Base-by-base conservation (phyloP, 2,329 filamentous ascomycete genomes). In the Ramichloridium luteum region DNA sequence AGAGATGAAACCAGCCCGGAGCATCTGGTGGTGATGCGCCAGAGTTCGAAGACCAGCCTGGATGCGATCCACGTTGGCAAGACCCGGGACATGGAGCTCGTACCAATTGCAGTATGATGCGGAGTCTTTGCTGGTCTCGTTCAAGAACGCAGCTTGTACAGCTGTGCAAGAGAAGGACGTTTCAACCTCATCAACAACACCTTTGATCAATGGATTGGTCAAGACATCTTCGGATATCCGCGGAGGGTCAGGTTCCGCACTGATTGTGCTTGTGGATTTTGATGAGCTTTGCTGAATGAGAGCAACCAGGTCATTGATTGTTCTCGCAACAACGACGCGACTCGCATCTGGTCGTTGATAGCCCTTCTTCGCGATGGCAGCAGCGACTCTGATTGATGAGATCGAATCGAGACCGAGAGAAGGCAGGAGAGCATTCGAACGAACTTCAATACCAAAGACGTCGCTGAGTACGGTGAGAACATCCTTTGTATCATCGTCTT, bases 71-170 rank as follows among this genome's bases (percentile, higher is more conserved):
- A 56, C 16, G 3, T 39, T 23, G 3, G 38, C 22, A 4, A 37
- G 8, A 0, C 51, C 27, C 1, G 64, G 51, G 8, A 80, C 57
- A n/a, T 70, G 60, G 1, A 92, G 51, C 44, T 80, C 70, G 8
- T 90, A 60, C 62, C 76, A 77, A 45, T 93, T 94, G 57, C 78
- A 80, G 50, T 94, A 93, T 5, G 76, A 66, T 28, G 56, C 58
- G 2, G 63, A 41, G 37, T 76, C 62, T 12, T 60, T 63, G 3
- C 65, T 55, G 1, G 82, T 86, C 57, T 93, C 83, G 0, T 72
- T 65, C 11, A 93, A 64, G 83, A 93, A 92, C 2, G 82, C 76
- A 12, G 68, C 60, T 46, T 94, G 86, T 6, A 90, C 62, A 10
- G 75, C 68, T 3, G 77, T 86, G 51, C 82, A 90, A 4, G 67